Evolutionary conservation across 169 alveolate species (phyloP).

Genomic region (Plasmodium vinckei): DNA sequence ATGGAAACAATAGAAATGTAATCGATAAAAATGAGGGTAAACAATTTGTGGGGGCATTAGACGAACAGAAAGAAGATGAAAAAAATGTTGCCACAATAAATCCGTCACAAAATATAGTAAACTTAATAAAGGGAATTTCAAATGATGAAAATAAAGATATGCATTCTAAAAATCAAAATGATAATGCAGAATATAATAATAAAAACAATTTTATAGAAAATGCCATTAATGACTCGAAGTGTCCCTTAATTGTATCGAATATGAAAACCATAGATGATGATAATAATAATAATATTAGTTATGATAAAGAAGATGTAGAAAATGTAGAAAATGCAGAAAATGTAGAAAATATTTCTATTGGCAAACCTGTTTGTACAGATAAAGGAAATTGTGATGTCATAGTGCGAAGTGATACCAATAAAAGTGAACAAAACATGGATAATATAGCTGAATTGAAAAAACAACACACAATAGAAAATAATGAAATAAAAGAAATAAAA

Average conservation of each 20-base stretch:
- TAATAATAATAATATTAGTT: background rate
- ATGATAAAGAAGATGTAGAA: background rate
- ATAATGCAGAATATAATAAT: background rate
- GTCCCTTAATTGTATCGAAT: background rate
- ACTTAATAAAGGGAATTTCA: constrained; percentile 4
- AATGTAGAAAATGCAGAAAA: too few relatives aligned
- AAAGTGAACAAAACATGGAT: too few relatives aligned
- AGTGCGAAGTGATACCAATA: too few relatives aligned
- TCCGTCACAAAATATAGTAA: background rate
- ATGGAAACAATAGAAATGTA: background rate
- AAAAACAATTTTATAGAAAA: background rate
- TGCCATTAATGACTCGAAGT: background rate
- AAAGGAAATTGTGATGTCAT: too few relatives aligned
- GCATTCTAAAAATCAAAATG: background rate
- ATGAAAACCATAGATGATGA: background rate
- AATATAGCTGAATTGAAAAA: too few relatives aligned
- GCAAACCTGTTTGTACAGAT: too few relatives aligned
- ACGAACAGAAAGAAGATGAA: background rate
- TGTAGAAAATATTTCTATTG: too few relatives aligned
- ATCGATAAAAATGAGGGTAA: background rate
- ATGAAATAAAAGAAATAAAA: too few relatives aligned
- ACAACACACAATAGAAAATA: too few relatives aligned
- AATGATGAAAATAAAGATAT: background rate
- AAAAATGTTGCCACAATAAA: background rate
- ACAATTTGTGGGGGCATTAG: too few relatives aligned